Percentiles rank a stretch among this genome's conserved stretches.
Conservation (phyloP, 1,139 yeast genomes). For the Suhomyces taliae region DNA sequence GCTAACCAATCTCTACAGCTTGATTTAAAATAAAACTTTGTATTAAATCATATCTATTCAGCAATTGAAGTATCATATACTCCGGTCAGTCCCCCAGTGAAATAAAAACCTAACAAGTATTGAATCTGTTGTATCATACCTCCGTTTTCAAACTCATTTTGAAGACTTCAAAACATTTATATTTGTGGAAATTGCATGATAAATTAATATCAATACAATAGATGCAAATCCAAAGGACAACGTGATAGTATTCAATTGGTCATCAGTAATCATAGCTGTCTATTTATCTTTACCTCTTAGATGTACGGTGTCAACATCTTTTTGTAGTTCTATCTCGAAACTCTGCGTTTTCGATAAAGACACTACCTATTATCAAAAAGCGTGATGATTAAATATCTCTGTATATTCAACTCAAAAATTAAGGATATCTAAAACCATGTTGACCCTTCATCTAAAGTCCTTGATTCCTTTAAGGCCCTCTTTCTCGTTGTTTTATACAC, state of each 20-base stretch:
- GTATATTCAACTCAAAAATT: too few relatives aligned
- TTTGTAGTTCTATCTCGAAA: neutral
- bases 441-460: too few relatives aligned
- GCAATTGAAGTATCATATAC: neutral
- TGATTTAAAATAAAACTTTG: too few relatives aligned
- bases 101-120: neutral
- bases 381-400: neutral
- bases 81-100: neutral
- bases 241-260: constrained; percentile 72
- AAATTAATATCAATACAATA: constrained; percentile 67
- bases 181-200: constrained; percentile 58
- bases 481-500: neutral
- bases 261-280: constrained; percentile 72
- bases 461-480: too few relatives aligned
- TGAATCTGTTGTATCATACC: neutral
- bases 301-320: constrained; percentile 3
- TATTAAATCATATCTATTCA: neutral
- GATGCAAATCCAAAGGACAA: constrained; percentile 75
- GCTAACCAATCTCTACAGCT: neutral
- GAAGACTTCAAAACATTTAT: constrained; percentile 18
- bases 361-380: neutral
- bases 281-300: neutral
- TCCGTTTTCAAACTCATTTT: neutral
- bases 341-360: neutral
- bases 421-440: too few relatives aligned